Percentiles rank a stretch among this genome's conserved stretches.
These are phyloP conservation scores for Amanita molliuscula DNA, from an alignment of 768 basidiomycete genomes.

Conservation along the genomic window DNA sequence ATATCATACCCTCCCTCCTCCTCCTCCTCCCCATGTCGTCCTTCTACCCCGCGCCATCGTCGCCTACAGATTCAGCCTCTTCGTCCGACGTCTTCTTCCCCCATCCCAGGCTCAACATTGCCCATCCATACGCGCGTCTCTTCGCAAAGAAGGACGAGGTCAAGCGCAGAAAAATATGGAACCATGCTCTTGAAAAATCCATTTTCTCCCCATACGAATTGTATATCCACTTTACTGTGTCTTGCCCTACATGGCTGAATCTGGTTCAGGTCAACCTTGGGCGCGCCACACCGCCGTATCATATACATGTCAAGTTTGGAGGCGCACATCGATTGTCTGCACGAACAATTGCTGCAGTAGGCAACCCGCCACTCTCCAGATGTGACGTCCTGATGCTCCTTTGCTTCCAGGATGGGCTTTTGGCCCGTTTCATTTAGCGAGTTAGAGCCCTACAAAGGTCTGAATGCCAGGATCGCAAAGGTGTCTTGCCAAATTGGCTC, in stretches of 20 bases:
- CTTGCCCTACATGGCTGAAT: constrained; percentile 1
- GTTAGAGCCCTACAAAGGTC: constrained; percentile 53
- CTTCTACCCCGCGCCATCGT: constrained; percentile 7
- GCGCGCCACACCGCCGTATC: constrained; percentile 56
- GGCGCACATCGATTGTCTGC: constrained; percentile 59
- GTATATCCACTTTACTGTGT: constrained; percentile 23
- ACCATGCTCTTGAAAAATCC: constrained; percentile 64
- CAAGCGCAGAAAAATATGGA: constrained; percentile 71
- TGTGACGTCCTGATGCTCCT: neutral
- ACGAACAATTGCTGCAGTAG: constrained; percentile 41
- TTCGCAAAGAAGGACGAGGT: constrained; percentile 52
- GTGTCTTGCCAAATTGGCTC: constrained; percentile 20
- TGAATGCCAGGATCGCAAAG: constrained; percentile 73
- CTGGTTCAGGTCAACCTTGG: constrained; percentile 43
- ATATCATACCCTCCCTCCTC: constrained; percentile 1
- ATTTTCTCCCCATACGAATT: constrained; percentile 60
- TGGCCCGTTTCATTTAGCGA: constrained; percentile 47
- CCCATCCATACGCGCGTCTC: constrained; percentile 62
- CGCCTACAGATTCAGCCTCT: constrained; percentile 7
- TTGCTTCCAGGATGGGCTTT: constrained; percentile 26
- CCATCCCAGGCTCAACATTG: constrained; percentile 19
- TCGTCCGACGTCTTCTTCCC: constrained; percentile 4
- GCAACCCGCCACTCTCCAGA: constrained; percentile 1
- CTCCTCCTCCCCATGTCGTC: neutral
- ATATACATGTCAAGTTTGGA: constrained; percentile 69